These are phyloP conservation scores for Simmondsia chinensis DNA, from an alignment of 148 eudicot genomes.

Conservation along the genomic window DNA sequence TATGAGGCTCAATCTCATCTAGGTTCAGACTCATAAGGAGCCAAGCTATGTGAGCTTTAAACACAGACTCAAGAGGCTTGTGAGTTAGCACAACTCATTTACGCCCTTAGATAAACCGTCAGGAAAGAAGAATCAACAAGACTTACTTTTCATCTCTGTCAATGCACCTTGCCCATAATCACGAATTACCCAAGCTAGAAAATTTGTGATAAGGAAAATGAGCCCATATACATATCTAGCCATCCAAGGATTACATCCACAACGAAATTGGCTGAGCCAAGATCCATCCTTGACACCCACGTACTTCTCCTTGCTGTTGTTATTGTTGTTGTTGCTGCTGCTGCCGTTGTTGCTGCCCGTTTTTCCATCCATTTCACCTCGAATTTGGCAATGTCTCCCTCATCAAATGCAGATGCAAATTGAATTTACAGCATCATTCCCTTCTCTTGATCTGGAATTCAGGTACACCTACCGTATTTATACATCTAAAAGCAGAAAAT, in stretches of 20 bases:
- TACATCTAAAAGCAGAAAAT: too few relatives aligned
- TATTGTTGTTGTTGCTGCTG: conserved; percentile 9
- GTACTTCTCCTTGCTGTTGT: conserved; percentile 36
- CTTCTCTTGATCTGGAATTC: conserved; percentile 17
- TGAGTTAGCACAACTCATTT: too few relatives aligned
- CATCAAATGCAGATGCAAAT: too few relatives aligned
- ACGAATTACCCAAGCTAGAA: conserved; percentile 82
- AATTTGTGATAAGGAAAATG: conserved; percentile 62
- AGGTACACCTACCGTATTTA: too few relatives aligned
- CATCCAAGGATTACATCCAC: conserved; percentile 87
- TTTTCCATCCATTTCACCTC: conserved; percentile 32
- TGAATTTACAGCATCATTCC: too few relatives aligned
- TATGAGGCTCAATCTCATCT: too few relatives aligned
- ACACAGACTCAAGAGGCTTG: too few relatives aligned
- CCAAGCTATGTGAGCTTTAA: too few relatives aligned
- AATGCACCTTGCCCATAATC: conserved; percentile 57
- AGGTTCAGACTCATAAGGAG: too few relatives aligned
- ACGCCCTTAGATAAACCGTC: too few relatives aligned
- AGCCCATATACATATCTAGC: conserved; percentile 80
- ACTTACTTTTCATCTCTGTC: conserved; percentile 53
- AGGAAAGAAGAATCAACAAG: background rate
- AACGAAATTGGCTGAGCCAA: conserved; percentile 58
- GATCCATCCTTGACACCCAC: conserved; percentile 44
- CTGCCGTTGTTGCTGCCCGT: conserved; percentile 12
- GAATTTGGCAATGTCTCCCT: too few relatives aligned